phyloP scores from a whole-genome alignment of 164 flowering plant genomes.

The Sextonia rubra region DNA sequence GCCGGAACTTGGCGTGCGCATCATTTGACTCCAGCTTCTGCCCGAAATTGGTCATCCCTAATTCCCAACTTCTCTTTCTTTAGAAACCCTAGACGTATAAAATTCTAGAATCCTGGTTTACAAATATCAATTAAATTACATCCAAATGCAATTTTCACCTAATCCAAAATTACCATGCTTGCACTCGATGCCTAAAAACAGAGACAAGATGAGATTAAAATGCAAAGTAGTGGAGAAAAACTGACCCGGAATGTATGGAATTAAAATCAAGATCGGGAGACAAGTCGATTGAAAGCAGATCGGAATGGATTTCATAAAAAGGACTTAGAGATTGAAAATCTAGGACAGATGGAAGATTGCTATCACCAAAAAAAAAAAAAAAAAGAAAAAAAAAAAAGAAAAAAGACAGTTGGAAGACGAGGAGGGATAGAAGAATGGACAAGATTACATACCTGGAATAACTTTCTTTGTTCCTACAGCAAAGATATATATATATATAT shows the following conservation, averaged over 20 bases:
- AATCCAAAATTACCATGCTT: too few relatives aligned
- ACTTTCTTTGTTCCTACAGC: not conserved
- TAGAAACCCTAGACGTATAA: not conserved
- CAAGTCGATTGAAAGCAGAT: not conserved
- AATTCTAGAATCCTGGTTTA: not conserved
- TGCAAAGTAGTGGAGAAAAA: too few relatives aligned
- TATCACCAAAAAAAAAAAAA: too few relatives aligned
- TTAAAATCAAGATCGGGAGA: too few relatives aligned
- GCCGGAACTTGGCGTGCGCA: constrained; percentile 55
- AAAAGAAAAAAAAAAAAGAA: too few relatives aligned
- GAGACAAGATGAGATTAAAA: not conserved
- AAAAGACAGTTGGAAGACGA: too few relatives aligned
- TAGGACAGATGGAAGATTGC: too few relatives aligned
- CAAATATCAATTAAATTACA: too few relatives aligned
- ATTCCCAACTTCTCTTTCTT: constrained; percentile 3
- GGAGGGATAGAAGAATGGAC: not conserved
- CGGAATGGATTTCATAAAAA: not conserved
- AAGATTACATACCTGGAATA: not conserved
- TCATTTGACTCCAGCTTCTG: constrained; percentile 73
- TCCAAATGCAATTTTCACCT: too few relatives aligned
- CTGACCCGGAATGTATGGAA: too few relatives aligned
- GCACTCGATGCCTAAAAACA: too few relatives aligned
- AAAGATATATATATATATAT: too few relatives aligned
- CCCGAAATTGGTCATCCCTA: constrained; percentile 66
- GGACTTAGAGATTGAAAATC: not conserved